Conservation (phyloP, 805 yeast species). For the Schizosaccharomyces octosporus region DNA sequence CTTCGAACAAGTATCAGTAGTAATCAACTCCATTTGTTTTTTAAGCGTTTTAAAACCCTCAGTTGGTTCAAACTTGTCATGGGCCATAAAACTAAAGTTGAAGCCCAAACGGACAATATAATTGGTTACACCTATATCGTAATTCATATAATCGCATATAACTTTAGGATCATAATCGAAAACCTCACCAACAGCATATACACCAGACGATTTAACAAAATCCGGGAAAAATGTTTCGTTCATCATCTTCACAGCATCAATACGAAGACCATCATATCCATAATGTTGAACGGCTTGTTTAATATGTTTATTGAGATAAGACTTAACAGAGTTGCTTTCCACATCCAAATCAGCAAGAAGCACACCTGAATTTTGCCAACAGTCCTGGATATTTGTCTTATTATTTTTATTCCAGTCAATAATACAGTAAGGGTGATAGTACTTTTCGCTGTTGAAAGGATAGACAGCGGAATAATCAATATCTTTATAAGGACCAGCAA, state of each 20-base stretch:
- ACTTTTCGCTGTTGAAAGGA: conserved; percentile 2
- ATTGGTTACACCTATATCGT: conserved; percentile 2
- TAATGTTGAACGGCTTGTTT: not conserved
- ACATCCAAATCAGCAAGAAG: conserved; percentile 2
- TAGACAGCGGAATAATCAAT: not conserved
- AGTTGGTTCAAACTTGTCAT: not conserved
- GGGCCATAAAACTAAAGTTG: not conserved
- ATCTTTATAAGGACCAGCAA: not conserved
- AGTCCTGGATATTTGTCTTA: conserved; percentile 2
- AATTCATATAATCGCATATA: conserved; percentile 2
- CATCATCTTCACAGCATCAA: conserved; percentile 3
- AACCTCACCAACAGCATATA: conserved; percentile 3
- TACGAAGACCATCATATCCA: conserved; percentile 3
- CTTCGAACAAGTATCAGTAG: not conserved
- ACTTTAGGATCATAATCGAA: not conserved
- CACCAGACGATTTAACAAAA: conserved; percentile 1
- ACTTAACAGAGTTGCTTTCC: not conserved
- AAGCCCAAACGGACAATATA: conserved; percentile 1
- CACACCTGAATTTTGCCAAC: conserved; percentile 2
- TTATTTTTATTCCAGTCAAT: conserved; percentile 2
- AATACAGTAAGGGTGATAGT: conserved; percentile 2
- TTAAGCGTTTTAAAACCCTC: no score
- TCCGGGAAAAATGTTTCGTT: not conserved
- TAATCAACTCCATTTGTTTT: not conserved
- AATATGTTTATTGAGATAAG: not conserved